Percentiles rank a stretch among this genome's conserved stretches.
These are phyloP conservation scores for Boechera retrofracta DNA, from an alignment of 345 rosid genomes.

Conservation along the genomic window DNA sequence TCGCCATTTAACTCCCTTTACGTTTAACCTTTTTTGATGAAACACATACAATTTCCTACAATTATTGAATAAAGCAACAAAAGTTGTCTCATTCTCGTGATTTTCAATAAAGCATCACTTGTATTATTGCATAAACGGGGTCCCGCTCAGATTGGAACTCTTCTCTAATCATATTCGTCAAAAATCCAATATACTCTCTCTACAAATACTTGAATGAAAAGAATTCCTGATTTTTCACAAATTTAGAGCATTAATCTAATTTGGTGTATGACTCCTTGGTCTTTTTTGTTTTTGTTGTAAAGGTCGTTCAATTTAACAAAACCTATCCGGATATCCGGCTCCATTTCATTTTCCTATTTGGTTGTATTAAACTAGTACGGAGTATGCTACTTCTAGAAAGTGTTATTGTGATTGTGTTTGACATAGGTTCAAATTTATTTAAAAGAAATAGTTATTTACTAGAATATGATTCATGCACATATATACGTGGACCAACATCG, in stretches of 20 bases:
- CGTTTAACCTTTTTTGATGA: neutral
- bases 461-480: neutral
- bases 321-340: too few relatives aligned
- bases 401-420: neutral
- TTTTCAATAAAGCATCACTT: conserved; percentile 24
- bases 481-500: conserved; percentile 27
- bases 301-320: too few relatives aligned
- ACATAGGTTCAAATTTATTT: neutral
- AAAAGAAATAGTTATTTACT: neutral
- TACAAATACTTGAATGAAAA: too few relatives aligned
- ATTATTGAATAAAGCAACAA: conserved; percentile 1
- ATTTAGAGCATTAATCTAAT: too few relatives aligned
- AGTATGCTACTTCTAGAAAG: neutral
- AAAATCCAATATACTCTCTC: neutral
- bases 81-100: conserved; percentile 27
- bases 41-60: neutral
- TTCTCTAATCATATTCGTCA: neutral
- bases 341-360: too few relatives aligned
- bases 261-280: neutral
- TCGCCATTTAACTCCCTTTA: too few relatives aligned
- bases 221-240: too few relatives aligned
- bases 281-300: too few relatives aligned
- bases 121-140: conserved; percentile 19
- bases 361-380: neutral
- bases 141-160: neutral